Percentiles rank a stretch among this genome's conserved stretches.
Conservation (phyloP, 768 basidiomycete species). For the Leccinum boreale region DNA sequence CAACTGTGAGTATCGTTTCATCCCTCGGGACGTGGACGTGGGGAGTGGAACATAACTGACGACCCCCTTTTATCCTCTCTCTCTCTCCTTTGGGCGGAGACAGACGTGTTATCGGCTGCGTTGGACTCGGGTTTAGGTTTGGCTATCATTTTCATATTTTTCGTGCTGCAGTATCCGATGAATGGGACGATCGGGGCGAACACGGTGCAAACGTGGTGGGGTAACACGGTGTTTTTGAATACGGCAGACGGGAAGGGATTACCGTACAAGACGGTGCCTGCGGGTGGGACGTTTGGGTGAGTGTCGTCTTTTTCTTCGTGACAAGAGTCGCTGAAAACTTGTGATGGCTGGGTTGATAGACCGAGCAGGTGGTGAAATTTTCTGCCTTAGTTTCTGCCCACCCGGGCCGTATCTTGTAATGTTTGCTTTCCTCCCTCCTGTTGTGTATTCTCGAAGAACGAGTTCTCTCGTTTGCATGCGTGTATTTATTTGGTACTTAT, state of each 20-base stretch:
- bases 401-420: neutral
- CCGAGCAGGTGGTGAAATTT: conserved; percentile 9
- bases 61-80: neutral
- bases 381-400: neutral
- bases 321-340: neutral
- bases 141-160: conserved; percentile 53
- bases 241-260: conserved; percentile 18
- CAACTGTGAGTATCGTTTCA: conserved; percentile 29
- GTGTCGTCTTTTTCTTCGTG: neutral
- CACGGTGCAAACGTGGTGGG: conserved; percentile 67
- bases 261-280: conserved; percentile 11
- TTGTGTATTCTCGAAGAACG: conserved; percentile 30
- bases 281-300: conserved; percentile 28
- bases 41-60: conserved; percentile 14
- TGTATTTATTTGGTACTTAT: neutral
- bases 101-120: conserved; percentile 67
- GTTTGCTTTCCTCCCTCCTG: conserved; percentile 48
- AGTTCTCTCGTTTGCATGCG: neutral
- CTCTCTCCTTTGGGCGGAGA: neutral
- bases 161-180: conserved; percentile 58
- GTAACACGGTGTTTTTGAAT: conserved; percentile 44
- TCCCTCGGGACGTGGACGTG: neutral
- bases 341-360: neutral
- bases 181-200: conserved; percentile 56
- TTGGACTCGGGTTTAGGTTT: conserved; percentile 67